phyloP scores from a whole-genome alignment of 75 land plant genomes.

The Gnetum montanum region DNA sequence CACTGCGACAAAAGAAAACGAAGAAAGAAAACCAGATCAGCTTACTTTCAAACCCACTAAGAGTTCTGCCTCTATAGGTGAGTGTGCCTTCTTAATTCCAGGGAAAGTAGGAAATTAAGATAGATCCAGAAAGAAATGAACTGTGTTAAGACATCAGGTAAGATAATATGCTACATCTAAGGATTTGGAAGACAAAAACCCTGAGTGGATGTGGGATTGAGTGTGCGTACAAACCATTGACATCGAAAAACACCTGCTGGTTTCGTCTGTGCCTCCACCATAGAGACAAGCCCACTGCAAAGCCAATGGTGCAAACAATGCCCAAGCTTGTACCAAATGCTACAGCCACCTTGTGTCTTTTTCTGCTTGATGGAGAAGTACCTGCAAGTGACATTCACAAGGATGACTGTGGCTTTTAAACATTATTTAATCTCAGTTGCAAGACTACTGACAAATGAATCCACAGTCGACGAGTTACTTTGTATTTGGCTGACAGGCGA shows the following conservation, averaged over 20 bases:
- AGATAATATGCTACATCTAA: no score
- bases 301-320: constrained; percentile 25
- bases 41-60: no score
- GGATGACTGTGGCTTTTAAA: background rate
- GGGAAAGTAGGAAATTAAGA: no score
- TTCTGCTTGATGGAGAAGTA: constrained; percentile 6
- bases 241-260: constrained; percentile 51
- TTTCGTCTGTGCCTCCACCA: constrained; percentile 64
- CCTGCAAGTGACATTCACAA: background rate
- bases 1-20: no score
- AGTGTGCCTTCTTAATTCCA: no score
- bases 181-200: no score
- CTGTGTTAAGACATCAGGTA: no score
- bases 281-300: constrained; percentile 37
- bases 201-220: no score
- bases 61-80: no score
- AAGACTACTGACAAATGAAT: background rate
- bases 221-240: constrained; percentile 6
- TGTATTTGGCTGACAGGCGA: constrained; percentile 4
- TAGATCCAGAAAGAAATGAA: no score
- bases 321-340: constrained; percentile 49
- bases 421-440: background rate
- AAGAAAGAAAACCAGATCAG: background rate
- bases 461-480: background rate
- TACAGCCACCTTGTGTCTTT: constrained; percentile 43